Evolutionary conservation across 176 grass and related monocot genomes (phyloP), one percentile per base, ranked within the genome.

Genomic region (Bromus sterilis): DNA sequence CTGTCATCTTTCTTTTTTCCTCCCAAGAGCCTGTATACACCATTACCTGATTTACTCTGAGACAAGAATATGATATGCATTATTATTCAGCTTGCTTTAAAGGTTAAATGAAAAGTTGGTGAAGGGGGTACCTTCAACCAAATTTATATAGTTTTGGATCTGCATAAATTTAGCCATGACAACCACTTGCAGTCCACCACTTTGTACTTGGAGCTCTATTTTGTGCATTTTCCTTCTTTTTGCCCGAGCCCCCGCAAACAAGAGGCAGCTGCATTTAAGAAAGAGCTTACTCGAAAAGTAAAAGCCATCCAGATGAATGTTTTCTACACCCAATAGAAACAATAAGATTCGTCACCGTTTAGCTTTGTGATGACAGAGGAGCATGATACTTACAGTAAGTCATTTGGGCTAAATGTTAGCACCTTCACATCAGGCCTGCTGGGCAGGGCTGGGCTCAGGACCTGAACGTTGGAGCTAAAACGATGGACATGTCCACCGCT

Each of bases 251-350:
- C 33, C 28, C 21, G 61, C 2, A 61, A 82, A 82, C 25, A 71
- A 49, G 28, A 74, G 29, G 39, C 68, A 35, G 41, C 16, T 28
- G 40, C 39, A 20, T 46, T 35, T 74, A 12, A 82, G 29, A 29
- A 82, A 61, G 26, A 82, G 63, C 40, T 70, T 58, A 41, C 42
- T 71, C 49, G 31, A 70, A 75, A 81, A 77, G 51, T 77, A 61
- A 76, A 39, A 46, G 20, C 25, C 23, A 69, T 48, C 58, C 4
- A 35, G 34, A 40, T 40, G 46, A 25, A 18, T 79, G 25, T 55
- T 33, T 24, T 32, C 34, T 21, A 25, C 62, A 61, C 46, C 39
- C 72, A 87, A 70, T 12, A 77, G 42, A 82, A 28, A 49, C 16
- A 81, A 63, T 6, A 78, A 35, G n/a, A 78, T 48, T 68, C 73